Conservation (phyloP, 306 rosid species). For the Lagenaria siceraria region DNA sequence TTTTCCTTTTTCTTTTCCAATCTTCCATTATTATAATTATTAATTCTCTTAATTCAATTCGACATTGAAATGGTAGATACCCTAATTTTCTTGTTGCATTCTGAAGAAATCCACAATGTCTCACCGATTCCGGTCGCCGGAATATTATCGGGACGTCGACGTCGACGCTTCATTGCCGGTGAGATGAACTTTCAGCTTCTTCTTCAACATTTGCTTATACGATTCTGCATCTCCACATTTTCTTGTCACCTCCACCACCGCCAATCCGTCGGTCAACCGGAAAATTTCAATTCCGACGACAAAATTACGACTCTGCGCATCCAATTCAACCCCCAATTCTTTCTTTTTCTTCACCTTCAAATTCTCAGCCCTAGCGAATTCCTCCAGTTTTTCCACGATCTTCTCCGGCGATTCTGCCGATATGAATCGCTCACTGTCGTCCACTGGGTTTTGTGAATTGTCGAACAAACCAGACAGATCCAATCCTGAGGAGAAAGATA, state of each 20-base stretch:
- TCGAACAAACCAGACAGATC: conserved; percentile 43
- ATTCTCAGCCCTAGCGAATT: conserved; percentile 25
- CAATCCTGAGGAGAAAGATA: conserved; percentile 48
- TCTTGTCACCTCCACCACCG: conserved; percentile 45
- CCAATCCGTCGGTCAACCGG: conserved; percentile 33
- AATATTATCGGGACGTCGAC: not conserved
- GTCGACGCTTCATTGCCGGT: not conserved
- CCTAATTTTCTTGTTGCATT: not conserved
- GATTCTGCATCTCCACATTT: conserved; percentile 19
- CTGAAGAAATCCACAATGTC: not conserved
- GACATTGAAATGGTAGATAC: not conserved
- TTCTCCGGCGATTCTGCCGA: conserved; percentile 22
- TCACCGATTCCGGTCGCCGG: not conserved
- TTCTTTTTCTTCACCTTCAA: conserved; percentile 31
- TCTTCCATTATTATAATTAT: not conserved
- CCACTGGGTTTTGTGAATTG: not conserved
- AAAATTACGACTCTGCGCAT: conserved; percentile 23
- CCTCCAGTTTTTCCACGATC: conserved; percentile 23
- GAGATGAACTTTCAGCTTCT: conserved; percentile 27
- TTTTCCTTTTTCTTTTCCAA: not conserved
- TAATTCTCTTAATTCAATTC: not conserved
- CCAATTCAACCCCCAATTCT: conserved; percentile 37
- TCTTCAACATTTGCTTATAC: conserved; percentile 28
- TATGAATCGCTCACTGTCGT: conserved; percentile 27
- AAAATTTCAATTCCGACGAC: conserved; percentile 23